A percentile compares a stretch with the other conserved stretches of the same genome.
These are phyloP conservation scores for Sugiyamaella valdiviana DNA, from an alignment of 805 yeast genomes.

Conservation along the genomic window DNA sequence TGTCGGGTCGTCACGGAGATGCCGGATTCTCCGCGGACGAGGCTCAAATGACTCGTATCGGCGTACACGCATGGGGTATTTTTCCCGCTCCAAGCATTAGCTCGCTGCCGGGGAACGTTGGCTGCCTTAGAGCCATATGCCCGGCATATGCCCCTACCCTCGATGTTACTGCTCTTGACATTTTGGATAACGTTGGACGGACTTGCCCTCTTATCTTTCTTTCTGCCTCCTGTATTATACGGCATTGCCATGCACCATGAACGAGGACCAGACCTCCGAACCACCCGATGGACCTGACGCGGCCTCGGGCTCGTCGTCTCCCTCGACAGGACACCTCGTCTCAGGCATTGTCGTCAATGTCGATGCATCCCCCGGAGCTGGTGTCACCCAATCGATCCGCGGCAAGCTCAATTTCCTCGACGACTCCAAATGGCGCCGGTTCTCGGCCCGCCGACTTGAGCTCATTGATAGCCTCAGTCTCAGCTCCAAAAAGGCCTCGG, in stretches of 20 bases:
- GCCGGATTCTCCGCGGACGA: too few relatives aligned
- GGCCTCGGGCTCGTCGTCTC: background rate
- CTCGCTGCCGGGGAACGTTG: too few relatives aligned
- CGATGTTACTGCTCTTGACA: too few relatives aligned
- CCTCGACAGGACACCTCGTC: background rate
- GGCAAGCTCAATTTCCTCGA: conserved; percentile 66
- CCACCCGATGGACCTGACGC: background rate
- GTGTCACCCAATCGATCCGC: conserved; percentile 54
- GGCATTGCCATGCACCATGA: too few relatives aligned
- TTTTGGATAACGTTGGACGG: too few relatives aligned
- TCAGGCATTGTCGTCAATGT: background rate
- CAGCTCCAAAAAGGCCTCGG: conserved; percentile 74
- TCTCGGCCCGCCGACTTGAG: conserved; percentile 84
- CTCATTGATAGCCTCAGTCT: conserved; percentile 69
- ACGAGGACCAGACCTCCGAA: background rate
- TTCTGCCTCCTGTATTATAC: background rate
- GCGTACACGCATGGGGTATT: too few relatives aligned
- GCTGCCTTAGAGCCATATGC: too few relatives aligned
- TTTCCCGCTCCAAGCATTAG: too few relatives aligned
- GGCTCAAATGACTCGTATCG: too few relatives aligned
- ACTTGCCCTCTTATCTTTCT: background rate
- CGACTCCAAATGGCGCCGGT: conserved; percentile 79
- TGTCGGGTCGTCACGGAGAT: too few relatives aligned
- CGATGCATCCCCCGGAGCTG: conserved; percentile 21
- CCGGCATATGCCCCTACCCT: too few relatives aligned